phyloP scores from a whole-genome alignment of 1,284 basidiomycete genomes.

The Entoloma clypeatum region DNA sequence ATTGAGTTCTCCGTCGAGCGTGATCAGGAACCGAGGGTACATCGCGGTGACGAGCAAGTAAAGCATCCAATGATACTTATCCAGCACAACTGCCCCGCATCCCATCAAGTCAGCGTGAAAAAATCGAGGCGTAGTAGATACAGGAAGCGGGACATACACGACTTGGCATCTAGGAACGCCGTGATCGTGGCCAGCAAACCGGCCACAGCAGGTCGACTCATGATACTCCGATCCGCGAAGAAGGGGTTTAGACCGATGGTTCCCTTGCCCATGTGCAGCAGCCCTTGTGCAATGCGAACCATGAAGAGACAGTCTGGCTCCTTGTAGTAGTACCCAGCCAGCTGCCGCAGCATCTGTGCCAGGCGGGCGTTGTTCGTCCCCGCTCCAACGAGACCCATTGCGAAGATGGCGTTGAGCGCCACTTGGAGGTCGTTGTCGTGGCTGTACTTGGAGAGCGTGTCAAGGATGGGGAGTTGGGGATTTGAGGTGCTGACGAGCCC shows the following conservation, averaged over 20 bases:
- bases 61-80: constrained; percentile 98
- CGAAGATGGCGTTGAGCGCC: constrained; percentile 95
- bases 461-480: constrained; percentile 92
- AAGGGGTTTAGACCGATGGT: constrained; percentile 98
- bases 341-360: constrained; percentile 94
- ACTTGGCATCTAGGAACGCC: constrained; percentile 91
- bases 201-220: constrained; percentile 89
- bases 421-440: constrained; percentile 98
- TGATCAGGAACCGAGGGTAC: constrained; percentile 98
- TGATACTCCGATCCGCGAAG: constrained; percentile 89
- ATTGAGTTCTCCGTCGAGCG: constrained; percentile 88
- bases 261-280: constrained; percentile 99
- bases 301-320: constrained; percentile 97
- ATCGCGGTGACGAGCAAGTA: constrained; percentile 95
- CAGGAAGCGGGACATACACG: constrained; percentile 58
- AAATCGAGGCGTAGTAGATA: constrained; percentile 6
- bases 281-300: constrained; percentile 93
- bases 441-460: constrained; percentile 99
- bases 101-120: no score
- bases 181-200: constrained; percentile 86
- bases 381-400: constrained; percentile 98
- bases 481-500: constrained; percentile 95
- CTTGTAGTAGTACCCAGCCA: constrained; percentile 97
- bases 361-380: constrained; percentile 98
- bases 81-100: constrained; percentile 93